These are phyloP conservation scores for Colletotrichum sp. DNA, from an alignment of 2,329 filamentous ascomycete species.

Conservation along the genomic window DNA sequence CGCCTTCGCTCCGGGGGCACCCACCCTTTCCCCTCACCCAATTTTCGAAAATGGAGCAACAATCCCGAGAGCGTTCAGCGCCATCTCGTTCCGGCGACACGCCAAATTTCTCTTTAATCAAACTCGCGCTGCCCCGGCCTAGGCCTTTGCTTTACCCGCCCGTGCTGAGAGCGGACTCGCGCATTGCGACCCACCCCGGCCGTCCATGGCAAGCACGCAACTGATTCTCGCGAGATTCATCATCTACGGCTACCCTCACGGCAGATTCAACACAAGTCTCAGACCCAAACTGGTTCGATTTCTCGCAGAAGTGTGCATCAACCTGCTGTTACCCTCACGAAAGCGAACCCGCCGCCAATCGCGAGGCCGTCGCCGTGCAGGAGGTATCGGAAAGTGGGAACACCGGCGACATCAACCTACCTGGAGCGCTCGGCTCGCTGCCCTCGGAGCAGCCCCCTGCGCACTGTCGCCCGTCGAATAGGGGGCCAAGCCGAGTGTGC, in stretches of 20 bases:
- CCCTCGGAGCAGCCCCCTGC: constrained; percentile 2
- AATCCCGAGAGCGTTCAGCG: constrained; percentile 8
- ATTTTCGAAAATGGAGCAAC: constrained; percentile 4
- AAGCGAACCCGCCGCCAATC: not conserved
- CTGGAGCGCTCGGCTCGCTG: constrained; percentile 7
- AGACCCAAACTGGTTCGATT: not conserved
- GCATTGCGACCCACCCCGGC: constrained; percentile 11
- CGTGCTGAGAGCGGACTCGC: constrained; percentile 14
- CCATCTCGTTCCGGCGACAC: constrained; percentile 13
- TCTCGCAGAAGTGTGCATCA: not conserved
- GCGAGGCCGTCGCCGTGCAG: not conserved
- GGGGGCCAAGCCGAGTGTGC: constrained; percentile 1
- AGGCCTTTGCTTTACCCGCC: constrained; percentile 1
- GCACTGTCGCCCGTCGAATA: constrained; percentile 2
- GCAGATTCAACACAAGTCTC: not conserved
- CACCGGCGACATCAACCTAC: not conserved
- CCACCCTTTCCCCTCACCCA: not conserved
- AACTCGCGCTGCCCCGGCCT: constrained; percentile 12
- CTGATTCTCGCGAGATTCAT: not conserved
- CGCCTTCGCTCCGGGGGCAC: constrained; percentile 11
- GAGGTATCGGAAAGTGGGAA: not conserved
- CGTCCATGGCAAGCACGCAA: not conserved
- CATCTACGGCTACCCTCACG: not conserved
- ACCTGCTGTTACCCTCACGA: not conserved
- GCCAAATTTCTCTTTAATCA: constrained; percentile 17